Evolutionary conservation across 495 filamentous ascomycete genomes (phyloP).

Genomic region (Corynascus novoguineensis): DNA sequence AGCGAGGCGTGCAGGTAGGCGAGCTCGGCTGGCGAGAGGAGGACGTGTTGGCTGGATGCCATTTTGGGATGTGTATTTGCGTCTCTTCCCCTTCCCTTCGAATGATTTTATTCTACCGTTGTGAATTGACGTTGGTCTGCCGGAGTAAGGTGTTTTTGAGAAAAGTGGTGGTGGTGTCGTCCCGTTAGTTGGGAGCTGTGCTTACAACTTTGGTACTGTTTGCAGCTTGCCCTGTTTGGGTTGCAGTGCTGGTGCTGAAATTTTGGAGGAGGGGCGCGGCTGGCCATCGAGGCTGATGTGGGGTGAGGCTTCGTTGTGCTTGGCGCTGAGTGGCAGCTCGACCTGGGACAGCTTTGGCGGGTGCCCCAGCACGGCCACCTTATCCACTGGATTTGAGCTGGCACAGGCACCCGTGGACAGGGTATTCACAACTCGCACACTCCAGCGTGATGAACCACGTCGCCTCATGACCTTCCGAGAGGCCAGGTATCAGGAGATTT

Average conservation of each 20-base stretch:
- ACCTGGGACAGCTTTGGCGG: not conserved
- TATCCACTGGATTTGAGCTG: too few species aligned
- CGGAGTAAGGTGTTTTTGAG: not conserved
- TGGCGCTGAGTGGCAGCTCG: not conserved
- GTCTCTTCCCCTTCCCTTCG: not conserved
- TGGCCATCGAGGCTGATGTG: not conserved
- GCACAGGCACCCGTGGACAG: too few species aligned
- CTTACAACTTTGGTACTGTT: not conserved
- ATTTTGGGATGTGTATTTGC: conserved; percentile 15
- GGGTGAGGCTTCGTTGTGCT: not conserved
- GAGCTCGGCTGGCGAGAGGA: conserved; percentile 91
- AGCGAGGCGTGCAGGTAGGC: conserved; percentile 93
- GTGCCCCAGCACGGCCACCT: too few species aligned
- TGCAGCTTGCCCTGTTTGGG: not conserved
- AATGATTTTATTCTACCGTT: not conserved
- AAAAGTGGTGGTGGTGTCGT: not conserved
- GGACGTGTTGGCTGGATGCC: conserved; percentile 45
- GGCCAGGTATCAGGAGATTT: too few species aligned
- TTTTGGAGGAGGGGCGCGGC: not conserved
- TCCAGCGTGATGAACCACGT: too few species aligned
- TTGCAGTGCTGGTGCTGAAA: not conserved
- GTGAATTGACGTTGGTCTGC: not conserved
- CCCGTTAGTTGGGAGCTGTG: not conserved
- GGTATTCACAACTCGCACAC: too few species aligned
- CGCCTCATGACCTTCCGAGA: too few species aligned